These are phyloP conservation scores for Pseudogymnoascus sp. DNA, from an alignment of 2,329 filamentous ascomycete genomes.

Conservation along the genomic window DNA sequence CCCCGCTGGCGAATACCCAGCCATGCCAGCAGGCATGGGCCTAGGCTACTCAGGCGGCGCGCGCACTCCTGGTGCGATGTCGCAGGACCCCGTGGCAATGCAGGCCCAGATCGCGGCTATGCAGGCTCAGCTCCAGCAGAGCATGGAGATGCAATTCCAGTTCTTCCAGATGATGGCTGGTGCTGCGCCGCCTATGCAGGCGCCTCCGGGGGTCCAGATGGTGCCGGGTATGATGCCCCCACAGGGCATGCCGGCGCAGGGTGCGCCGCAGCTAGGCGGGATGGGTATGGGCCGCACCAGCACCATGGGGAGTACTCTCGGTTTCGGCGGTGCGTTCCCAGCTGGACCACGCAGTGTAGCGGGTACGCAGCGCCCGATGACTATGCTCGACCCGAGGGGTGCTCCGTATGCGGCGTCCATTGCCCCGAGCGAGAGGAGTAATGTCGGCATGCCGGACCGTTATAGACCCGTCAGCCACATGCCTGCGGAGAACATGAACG, in stretches of 20 bases:
- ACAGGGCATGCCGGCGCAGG: not conserved
- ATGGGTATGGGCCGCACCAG: not conserved
- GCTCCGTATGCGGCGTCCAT: slow-evolving; percentile 72
- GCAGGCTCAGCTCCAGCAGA: slow-evolving; percentile 68
- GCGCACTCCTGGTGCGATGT: slow-evolving; percentile 17
- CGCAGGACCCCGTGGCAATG: slow-evolving; percentile 42
- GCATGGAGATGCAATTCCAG: slow-evolving; percentile 93
- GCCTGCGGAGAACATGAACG: slow-evolving; percentile 29
- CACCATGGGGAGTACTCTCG: not conserved
- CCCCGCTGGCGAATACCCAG: slow-evolving; percentile 41
- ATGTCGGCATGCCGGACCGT: slow-evolving; percentile 77
- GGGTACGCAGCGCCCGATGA: slow-evolving; percentile 38
- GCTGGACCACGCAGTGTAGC: slow-evolving; percentile 44
- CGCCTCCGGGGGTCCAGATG: not conserved
- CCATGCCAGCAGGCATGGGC: slow-evolving; percentile 25
- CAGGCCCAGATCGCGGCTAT: slow-evolving; percentile 72
- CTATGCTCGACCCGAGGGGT: slow-evolving; percentile 27
- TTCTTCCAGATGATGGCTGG: slow-evolving; percentile 74
- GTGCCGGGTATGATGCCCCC: slow-evolving; percentile 9
- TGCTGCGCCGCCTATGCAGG: slow-evolving; percentile 17
- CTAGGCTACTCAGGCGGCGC: slow-evolving; percentile 6
- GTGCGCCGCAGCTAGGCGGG: not conserved
- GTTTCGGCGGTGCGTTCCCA: slow-evolving; percentile 35
- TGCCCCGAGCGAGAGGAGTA: slow-evolving; percentile 91
- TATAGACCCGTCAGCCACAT: slow-evolving; percentile 81